These are phyloP conservation scores for Diaporthe ampelina DNA, from an alignment of 2,329 filamentous ascomycete genomes.

Conservation along the genomic window DNA sequence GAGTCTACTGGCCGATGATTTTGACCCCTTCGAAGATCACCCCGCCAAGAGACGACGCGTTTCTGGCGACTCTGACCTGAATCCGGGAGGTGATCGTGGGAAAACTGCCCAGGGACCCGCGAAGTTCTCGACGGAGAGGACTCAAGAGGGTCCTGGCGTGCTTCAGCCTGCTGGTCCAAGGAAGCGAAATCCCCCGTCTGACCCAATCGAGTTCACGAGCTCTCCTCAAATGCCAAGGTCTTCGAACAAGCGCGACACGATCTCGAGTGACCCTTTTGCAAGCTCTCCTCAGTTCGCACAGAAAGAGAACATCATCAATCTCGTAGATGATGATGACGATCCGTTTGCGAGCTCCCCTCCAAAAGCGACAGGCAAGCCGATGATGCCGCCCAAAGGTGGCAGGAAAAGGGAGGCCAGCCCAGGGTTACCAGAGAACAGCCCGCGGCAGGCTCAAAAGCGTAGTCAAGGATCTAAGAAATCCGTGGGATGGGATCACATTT, in stretches of 20 bases:
- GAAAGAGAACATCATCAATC: conserved; percentile 38
- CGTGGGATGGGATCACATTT: conserved; percentile 64
- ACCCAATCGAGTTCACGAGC: conserved; percentile 55
- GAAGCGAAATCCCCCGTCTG: conserved; percentile 31
- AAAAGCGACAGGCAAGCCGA: conserved; percentile 31
- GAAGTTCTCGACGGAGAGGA: background rate
- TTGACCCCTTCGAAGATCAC: conserved; percentile 39
- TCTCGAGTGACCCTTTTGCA: conserved; percentile 36
- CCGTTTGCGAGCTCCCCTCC: conserved; percentile 46
- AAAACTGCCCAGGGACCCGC: background rate
- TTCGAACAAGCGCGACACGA: conserved; percentile 15
- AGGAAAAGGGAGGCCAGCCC: conserved; percentile 42
- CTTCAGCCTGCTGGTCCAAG: conserved; percentile 43
- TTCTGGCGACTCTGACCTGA: conserved; percentile 36
- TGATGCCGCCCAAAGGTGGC: conserved; percentile 14
- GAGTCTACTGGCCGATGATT: conserved; percentile 51
- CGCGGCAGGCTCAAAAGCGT: conserved; percentile 35
- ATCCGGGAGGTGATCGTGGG: background rate
- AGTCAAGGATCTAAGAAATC: conserved; percentile 45
- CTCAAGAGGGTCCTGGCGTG: conserved; percentile 17
- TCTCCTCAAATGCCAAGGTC: conserved; percentile 46
- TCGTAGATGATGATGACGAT: conserved; percentile 39
- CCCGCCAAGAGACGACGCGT: conserved; percentile 51
- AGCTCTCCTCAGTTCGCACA: conserved; percentile 29
- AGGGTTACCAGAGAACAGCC: conserved; percentile 46